These are phyloP conservation scores for Mucor circinelloides DNA, from an alignment of 371 early-diverging fungal species.

Conservation along the genomic window DNA sequence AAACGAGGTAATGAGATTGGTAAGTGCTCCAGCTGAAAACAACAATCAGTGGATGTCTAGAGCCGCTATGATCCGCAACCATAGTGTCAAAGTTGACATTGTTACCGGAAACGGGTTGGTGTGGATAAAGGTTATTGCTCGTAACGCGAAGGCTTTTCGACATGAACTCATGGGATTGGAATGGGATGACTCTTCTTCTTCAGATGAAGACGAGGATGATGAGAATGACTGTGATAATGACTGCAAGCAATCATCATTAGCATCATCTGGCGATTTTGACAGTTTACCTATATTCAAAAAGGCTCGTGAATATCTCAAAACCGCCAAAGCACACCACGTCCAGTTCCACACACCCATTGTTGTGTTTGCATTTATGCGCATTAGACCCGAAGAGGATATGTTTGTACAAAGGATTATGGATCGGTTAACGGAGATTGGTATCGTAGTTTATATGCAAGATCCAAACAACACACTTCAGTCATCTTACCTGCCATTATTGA, in stretches of 20 bases:
- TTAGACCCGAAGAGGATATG: constrained; percentile 31
- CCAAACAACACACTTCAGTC: neutral
- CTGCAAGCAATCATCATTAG: neutral
- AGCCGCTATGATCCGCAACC: constrained; percentile 31
- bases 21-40: constrained; percentile 26
- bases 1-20: constrained; percentile 35
- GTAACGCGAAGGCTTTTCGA: constrained; percentile 51
- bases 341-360: constrained; percentile 56
- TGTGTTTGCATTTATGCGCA: constrained; percentile 60
- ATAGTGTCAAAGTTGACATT: constrained; percentile 52
- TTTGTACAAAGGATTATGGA: constrained; percentile 44
- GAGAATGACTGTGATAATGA: neutral
- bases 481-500: constrained; percentile 9
- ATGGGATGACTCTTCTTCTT: constrained; percentile 20
- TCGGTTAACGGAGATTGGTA: constrained; percentile 40
- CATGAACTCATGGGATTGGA: constrained; percentile 55
- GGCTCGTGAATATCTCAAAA: constrained; percentile 41
- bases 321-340: constrained; percentile 52
- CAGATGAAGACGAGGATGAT: neutral
- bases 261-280: constrained; percentile 26
- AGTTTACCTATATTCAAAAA: constrained; percentile 54
- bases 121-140: constrained; percentile 62
- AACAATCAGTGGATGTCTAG: constrained; percentile 29
- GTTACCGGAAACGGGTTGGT: constrained; percentile 49
- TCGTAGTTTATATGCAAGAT: constrained; percentile 30